Evolutionary conservation across 1,139 yeast genomes (phyloP), one percentile per base, ranked within the genome.

Genomic region (Blastobotrys illinoisensis): DNA sequence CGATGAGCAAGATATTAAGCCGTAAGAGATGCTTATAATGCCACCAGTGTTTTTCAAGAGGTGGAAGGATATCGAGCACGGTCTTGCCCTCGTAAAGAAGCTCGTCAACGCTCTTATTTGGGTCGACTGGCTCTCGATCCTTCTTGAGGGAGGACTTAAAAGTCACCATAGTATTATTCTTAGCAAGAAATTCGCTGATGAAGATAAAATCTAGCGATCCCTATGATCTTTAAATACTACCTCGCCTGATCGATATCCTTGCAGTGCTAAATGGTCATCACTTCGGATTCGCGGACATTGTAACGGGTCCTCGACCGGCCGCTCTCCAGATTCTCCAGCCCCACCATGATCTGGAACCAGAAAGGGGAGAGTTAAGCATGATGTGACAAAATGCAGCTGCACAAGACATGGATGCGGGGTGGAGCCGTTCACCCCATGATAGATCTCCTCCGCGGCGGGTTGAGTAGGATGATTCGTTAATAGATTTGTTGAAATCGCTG

Each of bases 1-100:
- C 62, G 20, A 77, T 66, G 14, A 79, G 62, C 19, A 72, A 59
- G 32, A 69, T 50, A 57, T 76, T 75, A 56, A 79, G 70, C 44
- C 60, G 57, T 5, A 71, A 58, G 50, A 79, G 65, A 57, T 78
- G 75, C 9, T 71, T 66, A 44, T 71, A 71, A 19, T 59, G 60
- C 56, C 57, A 62, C 77, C 77, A 74, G 5, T 66, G 60, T 53
- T 63, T 66, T 28, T 64, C 70, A 46, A 64, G 64, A 28, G 65
- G 60, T 18, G 75, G 75, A 7, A 58, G 48, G 36, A 56, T 57
- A 49, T 63, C 66, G 44, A 44, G 19, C n/a, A 58, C 54, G 14
- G 58, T 50, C 53, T 57, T 56, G 44, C 56, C 56, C 43, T 58
- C 56, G 44, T 47, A 50, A 23, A 54, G 56, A 36, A 51, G 44